Evolutionary conservation across 352 stramenopile genomes (phyloP).

Genomic region (Phytophthora idaei): DNA sequence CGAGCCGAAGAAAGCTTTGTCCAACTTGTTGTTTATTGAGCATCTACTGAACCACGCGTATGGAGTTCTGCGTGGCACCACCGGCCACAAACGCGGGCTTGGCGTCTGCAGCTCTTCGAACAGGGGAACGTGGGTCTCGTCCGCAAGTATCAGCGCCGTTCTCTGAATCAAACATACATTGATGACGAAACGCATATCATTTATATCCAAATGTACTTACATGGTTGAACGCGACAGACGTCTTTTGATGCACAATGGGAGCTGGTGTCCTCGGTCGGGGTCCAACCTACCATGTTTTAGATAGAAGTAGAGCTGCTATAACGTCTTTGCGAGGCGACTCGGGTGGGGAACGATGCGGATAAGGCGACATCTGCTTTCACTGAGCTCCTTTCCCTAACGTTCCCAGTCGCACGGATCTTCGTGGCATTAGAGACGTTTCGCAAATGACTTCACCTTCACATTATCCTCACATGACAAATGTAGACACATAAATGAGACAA

Average conservation of each 20-base stretch:
- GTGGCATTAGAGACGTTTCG: not conserved
- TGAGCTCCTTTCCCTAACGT: not conserved
- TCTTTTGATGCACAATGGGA: no score
- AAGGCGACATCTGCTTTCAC: not conserved
- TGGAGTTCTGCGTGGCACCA: conserved; percentile 98
- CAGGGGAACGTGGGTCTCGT: conserved; percentile 97
- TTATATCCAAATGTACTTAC: no score
- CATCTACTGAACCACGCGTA: conserved; percentile 99
- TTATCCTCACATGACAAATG: no score
- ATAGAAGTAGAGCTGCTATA: not conserved
- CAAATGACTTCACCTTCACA: no score
- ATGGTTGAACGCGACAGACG: no score
- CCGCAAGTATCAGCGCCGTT: conserved; percentile 90
- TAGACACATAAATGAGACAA: no score
- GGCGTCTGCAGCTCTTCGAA: conserved; percentile 95
- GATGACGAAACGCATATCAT: no score
- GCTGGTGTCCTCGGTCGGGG: no score
- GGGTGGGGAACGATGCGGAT: not conserved
- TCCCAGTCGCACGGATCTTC: not conserved
- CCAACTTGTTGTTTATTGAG: conserved; percentile 85
- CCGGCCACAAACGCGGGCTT: conserved; percentile 96
- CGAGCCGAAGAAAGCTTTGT: conserved; percentile 96
- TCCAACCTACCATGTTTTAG: no score
- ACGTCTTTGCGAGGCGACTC: not conserved
- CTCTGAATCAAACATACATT: no score